Evolutionary conservation across 1,284 basidiomycete genomes (phyloP).

Genomic region (Lignosus rhinocerotis): DNA sequence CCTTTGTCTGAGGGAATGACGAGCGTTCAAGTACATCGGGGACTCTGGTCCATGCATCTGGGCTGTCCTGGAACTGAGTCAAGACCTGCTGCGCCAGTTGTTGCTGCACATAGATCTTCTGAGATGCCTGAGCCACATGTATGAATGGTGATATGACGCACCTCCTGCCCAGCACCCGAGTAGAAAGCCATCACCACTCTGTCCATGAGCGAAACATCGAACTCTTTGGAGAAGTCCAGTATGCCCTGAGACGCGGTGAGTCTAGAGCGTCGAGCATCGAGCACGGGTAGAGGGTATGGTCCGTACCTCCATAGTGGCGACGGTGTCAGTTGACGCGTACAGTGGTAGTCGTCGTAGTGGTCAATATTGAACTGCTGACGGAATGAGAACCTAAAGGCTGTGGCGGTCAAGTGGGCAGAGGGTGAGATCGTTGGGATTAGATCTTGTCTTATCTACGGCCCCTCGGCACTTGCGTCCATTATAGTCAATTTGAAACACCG

Average conservation of each 20-base stretch:
- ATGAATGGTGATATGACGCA: constrained; percentile 14
- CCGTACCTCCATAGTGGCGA: constrained; percentile 41
- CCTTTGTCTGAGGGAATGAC: constrained; percentile 89
- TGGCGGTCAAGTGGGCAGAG: constrained; percentile 43
- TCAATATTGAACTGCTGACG: constrained; percentile 34
- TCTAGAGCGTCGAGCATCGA: neutral
- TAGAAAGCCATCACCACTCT: constrained; percentile 34
- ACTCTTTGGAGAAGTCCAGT: constrained; percentile 36
- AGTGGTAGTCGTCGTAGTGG: constrained; percentile 28
- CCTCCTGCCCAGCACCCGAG: constrained; percentile 34
- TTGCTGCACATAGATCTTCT: constrained; percentile 56
- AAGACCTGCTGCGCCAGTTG: constrained; percentile 88
- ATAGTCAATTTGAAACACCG: constrained; percentile 15
- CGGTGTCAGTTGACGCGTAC: constrained; percentile 29
- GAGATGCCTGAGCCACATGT: neutral
- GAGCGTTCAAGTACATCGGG: constrained; percentile 92
- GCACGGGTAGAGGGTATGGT: neutral
- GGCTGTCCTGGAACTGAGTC: constrained; percentile 95
- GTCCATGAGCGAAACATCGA: constrained; percentile 38
- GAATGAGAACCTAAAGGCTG: constrained; percentile 20
- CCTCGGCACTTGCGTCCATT: constrained; percentile 6
- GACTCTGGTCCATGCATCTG: constrained; percentile 98
- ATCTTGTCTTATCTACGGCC: constrained; percentile 22
- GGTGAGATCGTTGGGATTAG: constrained; percentile 33
- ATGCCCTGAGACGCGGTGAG: constrained; percentile 29